Evolutionary conservation across 306 rosid genomes (phyloP), one percentile per base, ranked within the genome.

Genomic region (Vachellia pachyceras): DNA sequence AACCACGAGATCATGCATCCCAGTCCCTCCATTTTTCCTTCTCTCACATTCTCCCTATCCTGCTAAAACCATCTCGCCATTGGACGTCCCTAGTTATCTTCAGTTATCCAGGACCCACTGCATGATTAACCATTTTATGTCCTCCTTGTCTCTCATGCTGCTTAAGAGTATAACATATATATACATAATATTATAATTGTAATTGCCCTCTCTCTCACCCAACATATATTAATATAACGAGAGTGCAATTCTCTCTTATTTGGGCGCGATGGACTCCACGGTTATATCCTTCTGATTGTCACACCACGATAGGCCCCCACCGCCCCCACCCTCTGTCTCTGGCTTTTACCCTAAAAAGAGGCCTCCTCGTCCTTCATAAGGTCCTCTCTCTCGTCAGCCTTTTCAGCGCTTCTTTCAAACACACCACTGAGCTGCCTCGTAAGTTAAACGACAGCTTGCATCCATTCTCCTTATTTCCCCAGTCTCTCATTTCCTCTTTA

Each of bases 291-390:
- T 77, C 81, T 63, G 75, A 84, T 41, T 10, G 79, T 79, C 87
- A 45, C 44, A 64, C 57, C 9, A 17, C 72, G 25, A 29, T 57
- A 66, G 73, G 37, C 49, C 85, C 44, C 68, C 66, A 42, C 45
- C 2, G 45, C 77, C 71, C 79, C 55, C 78, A 74, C 79, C 69
- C 63, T 37, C 77, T 77, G 82, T 78, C 81, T 29, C 72, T 69
- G 12, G 36, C 73, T 80, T 65, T 87, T 79, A 74, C 83, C 97
- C 90, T 85, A 88, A 78, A 89, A 88, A 79, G 89, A 39, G 77
- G 73, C 82, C 7, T 81, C 74, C 80, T 54, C 77, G 80, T 83
- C 83, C 95, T 90, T 89, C 95, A 77, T 90, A 91, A 85, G 80
- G 50, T 79, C 85, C 83, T 86, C 91, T 82, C 77, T 46, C 82